Conservation (phyloP, 441 rosid genomes). For the Euphorbia schlechtendalii region DNA sequence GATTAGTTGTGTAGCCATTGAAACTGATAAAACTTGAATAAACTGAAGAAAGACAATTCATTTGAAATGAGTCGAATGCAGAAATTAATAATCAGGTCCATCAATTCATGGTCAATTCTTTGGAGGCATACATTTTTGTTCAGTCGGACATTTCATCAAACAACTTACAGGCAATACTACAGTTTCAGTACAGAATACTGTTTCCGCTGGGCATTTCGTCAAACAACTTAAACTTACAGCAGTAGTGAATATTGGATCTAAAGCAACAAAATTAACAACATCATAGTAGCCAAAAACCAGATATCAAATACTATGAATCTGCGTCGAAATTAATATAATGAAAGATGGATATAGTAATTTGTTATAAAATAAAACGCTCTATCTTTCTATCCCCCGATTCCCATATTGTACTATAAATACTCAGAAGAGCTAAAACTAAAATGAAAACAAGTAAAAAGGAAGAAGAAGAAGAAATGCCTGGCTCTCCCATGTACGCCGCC, state of each 20-base stretch:
- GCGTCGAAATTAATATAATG: conserved; percentile 4
- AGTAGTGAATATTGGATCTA: neutral
- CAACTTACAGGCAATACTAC: too few species aligned
- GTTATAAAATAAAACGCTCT: neutral
- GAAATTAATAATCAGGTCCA: too few species aligned
- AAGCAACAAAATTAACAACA: neutral
- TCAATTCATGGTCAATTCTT: too few species aligned
- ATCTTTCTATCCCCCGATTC: neutral
- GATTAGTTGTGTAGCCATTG: too few species aligned
- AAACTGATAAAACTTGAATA: too few species aligned
- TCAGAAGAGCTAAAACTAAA: neutral
- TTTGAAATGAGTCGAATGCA: too few species aligned
- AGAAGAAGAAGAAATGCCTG: conserved; percentile 36
- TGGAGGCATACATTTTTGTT: too few species aligned
- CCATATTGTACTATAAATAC: neutral
- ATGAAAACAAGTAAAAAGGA: neutral
- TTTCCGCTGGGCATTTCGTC: neutral
- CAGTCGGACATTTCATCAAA: too few species aligned
- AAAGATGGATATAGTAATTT: conserved; percentile 11
- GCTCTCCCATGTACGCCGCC: conserved; percentile 69
- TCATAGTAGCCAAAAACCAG: neutral
- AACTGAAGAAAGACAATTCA: too few species aligned
- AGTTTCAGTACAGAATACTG: neutral
- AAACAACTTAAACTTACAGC: neutral
- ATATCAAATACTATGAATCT: conserved; percentile 6